Evolutionary conservation across 2,329 filamentous ascomycete genomes (phyloP).

Genomic region (Epichloe hybrida): DNA sequence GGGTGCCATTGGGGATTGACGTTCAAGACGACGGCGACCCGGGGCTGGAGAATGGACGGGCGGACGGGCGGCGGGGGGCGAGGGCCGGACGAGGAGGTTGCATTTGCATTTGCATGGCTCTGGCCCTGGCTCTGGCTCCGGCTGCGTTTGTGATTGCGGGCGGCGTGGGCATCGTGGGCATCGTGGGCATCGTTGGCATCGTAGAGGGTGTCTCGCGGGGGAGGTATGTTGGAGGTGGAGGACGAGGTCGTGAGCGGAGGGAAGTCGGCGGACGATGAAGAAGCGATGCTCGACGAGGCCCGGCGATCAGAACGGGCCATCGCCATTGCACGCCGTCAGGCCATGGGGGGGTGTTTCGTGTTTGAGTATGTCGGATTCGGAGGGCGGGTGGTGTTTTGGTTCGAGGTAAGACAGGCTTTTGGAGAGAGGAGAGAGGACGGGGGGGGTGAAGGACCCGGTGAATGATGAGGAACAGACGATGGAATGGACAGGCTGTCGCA

Average conservation of each 20-base stretch:
- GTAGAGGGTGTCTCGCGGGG: background rate
- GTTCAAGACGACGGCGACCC: constrained; percentile 64
- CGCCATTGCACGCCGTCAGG: constrained; percentile 10
- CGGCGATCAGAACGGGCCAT: constrained; percentile 10
- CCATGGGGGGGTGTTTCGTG: constrained; percentile 7
- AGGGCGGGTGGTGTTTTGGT: background rate
- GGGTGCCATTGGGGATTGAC: constrained; percentile 61
- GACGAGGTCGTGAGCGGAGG: constrained; percentile 1
- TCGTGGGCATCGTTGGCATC: background rate
- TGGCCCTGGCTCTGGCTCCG: background rate
- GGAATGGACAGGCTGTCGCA: too few species aligned
- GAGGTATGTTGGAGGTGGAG: background rate
- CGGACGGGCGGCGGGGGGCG: constrained; percentile 9
- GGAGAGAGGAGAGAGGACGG: too few species aligned
- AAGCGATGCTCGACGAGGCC: constrained; percentile 9
- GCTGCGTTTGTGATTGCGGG: constrained; percentile 1
- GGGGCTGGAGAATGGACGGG: constrained; percentile 51
- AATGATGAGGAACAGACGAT: too few species aligned
- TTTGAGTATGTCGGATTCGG: too few species aligned
- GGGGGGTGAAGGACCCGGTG: too few species aligned
- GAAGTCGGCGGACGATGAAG: constrained; percentile 5
- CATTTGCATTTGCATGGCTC: background rate
- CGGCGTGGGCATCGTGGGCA: background rate
- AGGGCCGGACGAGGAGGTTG: background rate
- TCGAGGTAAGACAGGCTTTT: too few species aligned